Evolutionary conservation across 202 grass and related monocot species (phyloP), one percentile per base, ranked within the genome.

Genomic region (Miscanthus sacchariflorus): DNA sequence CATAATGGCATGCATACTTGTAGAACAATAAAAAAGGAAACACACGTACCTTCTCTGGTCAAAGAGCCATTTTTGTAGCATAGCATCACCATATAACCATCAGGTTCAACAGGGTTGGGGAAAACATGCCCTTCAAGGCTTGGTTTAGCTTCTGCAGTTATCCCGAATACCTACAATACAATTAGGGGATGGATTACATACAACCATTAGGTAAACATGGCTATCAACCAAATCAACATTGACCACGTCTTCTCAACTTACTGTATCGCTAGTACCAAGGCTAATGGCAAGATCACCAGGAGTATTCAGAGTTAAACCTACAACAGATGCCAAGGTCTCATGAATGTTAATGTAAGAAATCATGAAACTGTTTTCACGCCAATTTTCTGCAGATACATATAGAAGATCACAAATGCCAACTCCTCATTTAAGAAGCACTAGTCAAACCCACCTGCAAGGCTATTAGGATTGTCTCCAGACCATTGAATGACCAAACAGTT

Each of bases 1-100:
- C 39, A 82, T 45, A 28, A 21, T 35, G 9, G 11, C 49, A 78
- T 38, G 2, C 21, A 70, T 43, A 70, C 7, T 35, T 10, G 0
- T 33, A 68, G 6, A 23, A 46, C 14, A 80, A 74, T 74, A 78
- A 90, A 68, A 78, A 87, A 83, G n/a, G 24, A 76, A 30, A 71
- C 49, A 3, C 12, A 12, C 28, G 25, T 81, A 91, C 93, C 93
- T 95, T 98, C 93, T 70, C 96, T 89, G 74, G 93, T 96, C 87
- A 98, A 89, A 28, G 96, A 98, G 25, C 96, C 94, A 92, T 98
- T 98, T 93, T 98, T 98, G 49, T 98, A 98, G 71, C 90, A 91
- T 11, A 98, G 83, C 96, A 98, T 98, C 50, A 98, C 92, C 96
- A 98, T 98, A 77, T 95, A 98, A 71, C 96, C 95, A 90, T 93